Percentiles rank a stretch among this genome's conserved stretches.
Conservation (phyloP, 345 rosid species). For the Corchorus capsularis region DNA sequence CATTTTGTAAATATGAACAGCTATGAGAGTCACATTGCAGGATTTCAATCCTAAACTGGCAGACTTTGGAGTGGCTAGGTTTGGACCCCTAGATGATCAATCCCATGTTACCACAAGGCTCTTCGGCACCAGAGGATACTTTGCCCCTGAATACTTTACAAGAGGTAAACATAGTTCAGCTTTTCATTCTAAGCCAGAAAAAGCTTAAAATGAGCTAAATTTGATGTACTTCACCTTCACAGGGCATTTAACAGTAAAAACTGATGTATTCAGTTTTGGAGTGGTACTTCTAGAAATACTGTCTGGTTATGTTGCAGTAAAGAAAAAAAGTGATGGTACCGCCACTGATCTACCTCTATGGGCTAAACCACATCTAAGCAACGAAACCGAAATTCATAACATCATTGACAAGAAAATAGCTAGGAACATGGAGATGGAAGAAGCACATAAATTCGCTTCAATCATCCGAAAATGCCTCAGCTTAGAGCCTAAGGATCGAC, state of each 20-base stretch:
- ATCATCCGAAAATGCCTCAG: slow-evolving; percentile 32
- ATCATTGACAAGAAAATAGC: slow-evolving; percentile 37
- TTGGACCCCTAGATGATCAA: slow-evolving; percentile 44
- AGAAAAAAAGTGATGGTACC: slow-evolving; percentile 19
- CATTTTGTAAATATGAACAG: not conserved
- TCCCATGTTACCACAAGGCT: slow-evolving; percentile 30
- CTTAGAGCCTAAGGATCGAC: slow-evolving; percentile 26
- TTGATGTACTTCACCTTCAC: slow-evolving; percentile 10
- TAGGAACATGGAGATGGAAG: slow-evolving; percentile 24
- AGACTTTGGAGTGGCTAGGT: slow-evolving; percentile 55
- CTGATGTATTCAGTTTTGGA: slow-evolving; percentile 43
- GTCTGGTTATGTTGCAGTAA: slow-evolving; percentile 30
- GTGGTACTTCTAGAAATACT: slow-evolving; percentile 41
- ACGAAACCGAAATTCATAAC: slow-evolving; percentile 20
- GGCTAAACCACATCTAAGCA: slow-evolving; percentile 31
- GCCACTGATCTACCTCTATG: slow-evolving; percentile 15
- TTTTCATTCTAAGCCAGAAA: not conserved
- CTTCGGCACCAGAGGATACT: slow-evolving; percentile 51
- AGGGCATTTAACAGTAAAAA: slow-evolving; percentile 31
- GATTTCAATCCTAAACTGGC: slow-evolving; percentile 49
- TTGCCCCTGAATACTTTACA: slow-evolving; percentile 50
- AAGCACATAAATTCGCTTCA: slow-evolving; percentile 33
- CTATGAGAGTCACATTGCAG: slow-evolving; percentile 32
- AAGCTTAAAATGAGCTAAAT: not conserved
- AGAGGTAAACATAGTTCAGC: slow-evolving; percentile 32